These are phyloP conservation scores for Phaeodactylum tricornutum DNA, from an alignment of 108 stramenopile species.

Conservation along the genomic window DNA sequence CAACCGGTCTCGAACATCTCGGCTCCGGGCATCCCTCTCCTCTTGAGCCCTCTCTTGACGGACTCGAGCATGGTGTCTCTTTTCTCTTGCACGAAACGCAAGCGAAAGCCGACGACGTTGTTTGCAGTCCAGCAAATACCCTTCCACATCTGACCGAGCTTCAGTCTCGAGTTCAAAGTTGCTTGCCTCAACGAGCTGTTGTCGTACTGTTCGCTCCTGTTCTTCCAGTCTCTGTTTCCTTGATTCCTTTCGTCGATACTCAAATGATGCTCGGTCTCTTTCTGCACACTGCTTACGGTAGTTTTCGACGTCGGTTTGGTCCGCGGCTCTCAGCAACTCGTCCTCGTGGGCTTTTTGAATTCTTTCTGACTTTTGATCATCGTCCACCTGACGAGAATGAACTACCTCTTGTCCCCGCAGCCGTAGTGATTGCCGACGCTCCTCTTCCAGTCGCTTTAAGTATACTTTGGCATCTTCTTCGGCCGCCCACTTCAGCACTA, in stretches of 20 bases:
- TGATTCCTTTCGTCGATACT: slow-evolving; percentile 50
- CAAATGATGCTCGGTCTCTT: slow-evolving; percentile 55
- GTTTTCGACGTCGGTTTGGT: slow-evolving; percentile 54
- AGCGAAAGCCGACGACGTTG: slow-evolving; percentile 53
- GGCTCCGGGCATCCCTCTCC: slow-evolving; percentile 20
- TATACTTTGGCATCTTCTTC: slow-evolving; percentile 69
- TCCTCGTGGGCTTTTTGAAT: slow-evolving; percentile 33
- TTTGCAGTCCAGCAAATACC: slow-evolving; percentile 67
- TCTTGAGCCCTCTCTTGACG: slow-evolving; percentile 30
- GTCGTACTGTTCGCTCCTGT: slow-evolving; percentile 26
- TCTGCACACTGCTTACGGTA: slow-evolving; percentile 59
- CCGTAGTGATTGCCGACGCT: slow-evolving; percentile 54
- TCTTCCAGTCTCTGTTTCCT: slow-evolving; percentile 36
- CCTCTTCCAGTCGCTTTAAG: slow-evolving; percentile 36
- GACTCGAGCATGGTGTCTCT: slow-evolving; percentile 43
- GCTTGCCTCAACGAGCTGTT: slow-evolving; percentile 34
- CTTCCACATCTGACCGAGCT: slow-evolving; percentile 66
- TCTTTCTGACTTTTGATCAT: slow-evolving; percentile 27
- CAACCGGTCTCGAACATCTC: slow-evolving; percentile 29
- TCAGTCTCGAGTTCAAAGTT: slow-evolving; percentile 45
- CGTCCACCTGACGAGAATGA: slow-evolving; percentile 51
- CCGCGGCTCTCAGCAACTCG: slow-evolving; percentile 46
- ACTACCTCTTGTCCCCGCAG: slow-evolving; percentile 49
- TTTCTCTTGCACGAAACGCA: slow-evolving; percentile 71
- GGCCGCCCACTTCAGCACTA: slow-evolving; percentile 68